phyloP scores from a whole-genome alignment of 1,284 basidiomycete species.

The Ustanciosporium gigantosporum region DNA sequence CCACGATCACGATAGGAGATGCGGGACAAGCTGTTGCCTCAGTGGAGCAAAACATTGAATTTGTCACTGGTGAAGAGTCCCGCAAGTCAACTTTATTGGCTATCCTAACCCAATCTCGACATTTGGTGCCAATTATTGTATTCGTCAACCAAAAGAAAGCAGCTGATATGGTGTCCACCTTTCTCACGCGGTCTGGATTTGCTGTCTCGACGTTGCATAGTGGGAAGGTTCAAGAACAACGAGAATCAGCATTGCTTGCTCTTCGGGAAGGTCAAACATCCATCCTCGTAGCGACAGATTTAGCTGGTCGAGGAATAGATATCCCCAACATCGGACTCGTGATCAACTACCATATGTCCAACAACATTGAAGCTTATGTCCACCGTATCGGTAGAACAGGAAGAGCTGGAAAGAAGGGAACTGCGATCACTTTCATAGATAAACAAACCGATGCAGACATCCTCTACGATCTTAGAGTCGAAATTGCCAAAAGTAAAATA shows the following conservation, averaged over 20 bases:
- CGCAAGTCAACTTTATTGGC: conserved; percentile 88
- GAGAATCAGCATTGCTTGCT: conserved; percentile 85
- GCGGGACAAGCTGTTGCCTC: conserved; percentile 96
- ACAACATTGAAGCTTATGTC: conserved; percentile 92
- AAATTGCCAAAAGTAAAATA: conserved; percentile 49
- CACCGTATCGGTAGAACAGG: conserved; percentile 97
- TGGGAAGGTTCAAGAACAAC: conserved; percentile 94
- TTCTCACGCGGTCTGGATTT: conserved; percentile 84
- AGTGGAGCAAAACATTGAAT: conserved; percentile 94
- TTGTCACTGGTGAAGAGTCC: conserved; percentile 88
- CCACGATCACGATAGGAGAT: conserved; percentile 94
- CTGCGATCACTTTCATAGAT: conserved; percentile 90
- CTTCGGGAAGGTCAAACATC: conserved; percentile 82
- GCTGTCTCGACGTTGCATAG: conserved; percentile 87
- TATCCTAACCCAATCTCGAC: conserved; percentile 78
- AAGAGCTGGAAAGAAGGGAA: conserved; percentile 90
- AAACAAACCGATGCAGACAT: conserved; percentile 96
- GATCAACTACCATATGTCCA: conserved; percentile 96
- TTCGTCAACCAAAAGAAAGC: conserved; percentile 99
- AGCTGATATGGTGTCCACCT: conserved; percentile 92
- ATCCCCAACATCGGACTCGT: conserved; percentile 93
- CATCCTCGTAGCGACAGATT: conserved; percentile 90
- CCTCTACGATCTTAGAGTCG: conserved; percentile 65
- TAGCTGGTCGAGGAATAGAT: conserved; percentile 97
- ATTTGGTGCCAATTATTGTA: conserved; percentile 89